phyloP scores from a whole-genome alignment of 1,284 basidiomycete genomes.

The Naganishia albida region DNA sequence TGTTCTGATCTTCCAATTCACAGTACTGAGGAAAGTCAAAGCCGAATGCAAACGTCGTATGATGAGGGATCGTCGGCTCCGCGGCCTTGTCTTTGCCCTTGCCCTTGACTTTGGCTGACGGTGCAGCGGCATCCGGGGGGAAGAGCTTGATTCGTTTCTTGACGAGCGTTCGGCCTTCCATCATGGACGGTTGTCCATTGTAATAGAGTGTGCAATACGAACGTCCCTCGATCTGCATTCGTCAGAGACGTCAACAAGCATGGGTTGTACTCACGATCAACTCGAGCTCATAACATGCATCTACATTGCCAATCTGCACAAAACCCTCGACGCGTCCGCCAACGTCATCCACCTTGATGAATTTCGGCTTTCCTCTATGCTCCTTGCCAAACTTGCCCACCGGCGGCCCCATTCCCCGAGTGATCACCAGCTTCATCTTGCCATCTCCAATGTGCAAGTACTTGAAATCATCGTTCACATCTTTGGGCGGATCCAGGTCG shows the following conservation, averaged over 20 bases:
- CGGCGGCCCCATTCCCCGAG: slow-evolving; percentile 7
- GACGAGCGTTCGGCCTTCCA: slow-evolving; percentile 7
- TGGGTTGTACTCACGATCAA: not conserved
- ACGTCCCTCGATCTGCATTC: slow-evolving; percentile 4
- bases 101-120: not conserved
- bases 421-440: slow-evolving; percentile 27
- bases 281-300: slow-evolving; percentile 14
- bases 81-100: slow-evolving; percentile 20
- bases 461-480: slow-evolving; percentile 20
- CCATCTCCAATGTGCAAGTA: slow-evolving; percentile 22
- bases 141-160: slow-evolving; percentile 17
- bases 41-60: slow-evolving; percentile 20
- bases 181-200: slow-evolving; percentile 17
- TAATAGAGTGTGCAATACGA: slow-evolving; percentile 18
- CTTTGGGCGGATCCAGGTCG: slow-evolving; percentile 10
- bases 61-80: slow-evolving; percentile 17
- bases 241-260: not conserved
- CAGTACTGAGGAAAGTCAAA: slow-evolving; percentile 21
- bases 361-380: slow-evolving; percentile 14
- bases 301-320: slow-evolving; percentile 21
- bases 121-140: not conserved
- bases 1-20: slow-evolving; percentile 5
- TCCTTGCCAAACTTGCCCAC: slow-evolving; percentile 24
- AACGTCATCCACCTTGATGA: slow-evolving; percentile 2
- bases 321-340: slow-evolving; percentile 14